These are phyloP conservation scores for Macrolepiota dolichaula DNA, from an alignment of 768 basidiomycete genomes.

Conservation along the genomic window DNA sequence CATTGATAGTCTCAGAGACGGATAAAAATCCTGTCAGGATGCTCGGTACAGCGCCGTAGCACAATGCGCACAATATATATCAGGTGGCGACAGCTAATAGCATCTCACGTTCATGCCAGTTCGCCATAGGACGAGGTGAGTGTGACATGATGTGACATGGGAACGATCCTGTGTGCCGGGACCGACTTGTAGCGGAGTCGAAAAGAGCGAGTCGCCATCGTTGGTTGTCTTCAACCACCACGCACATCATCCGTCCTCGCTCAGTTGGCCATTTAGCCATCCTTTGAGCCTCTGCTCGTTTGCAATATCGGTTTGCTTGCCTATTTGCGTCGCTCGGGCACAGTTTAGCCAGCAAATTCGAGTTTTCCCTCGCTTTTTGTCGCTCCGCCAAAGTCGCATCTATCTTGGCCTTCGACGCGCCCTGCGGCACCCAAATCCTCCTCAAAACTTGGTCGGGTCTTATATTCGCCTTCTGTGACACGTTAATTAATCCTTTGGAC, in stretches of 20 bases:
- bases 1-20: neutral
- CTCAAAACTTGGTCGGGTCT: constrained; percentile 23
- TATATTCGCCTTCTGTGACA: constrained; percentile 21
- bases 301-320: constrained; percentile 19
- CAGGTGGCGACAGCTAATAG: neutral
- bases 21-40: neutral
- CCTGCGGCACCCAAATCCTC: constrained; percentile 28
- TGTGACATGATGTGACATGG: constrained; percentile 8
- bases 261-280: constrained; percentile 24
- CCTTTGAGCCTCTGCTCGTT: constrained; percentile 21
- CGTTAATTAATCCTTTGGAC: constrained; percentile 27
- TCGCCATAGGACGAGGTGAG: neutral
- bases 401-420: constrained; percentile 23
- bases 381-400: constrained; percentile 22
- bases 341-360: constrained; percentile 19
- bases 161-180: constrained; percentile 18
- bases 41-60: neutral
- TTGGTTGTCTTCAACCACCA: constrained; percentile 49
- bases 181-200: constrained; percentile 44
- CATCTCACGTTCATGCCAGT: neutral
- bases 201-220: constrained; percentile 32
- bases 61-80: neutral
- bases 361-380: constrained; percentile 27
- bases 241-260: constrained; percentile 27
- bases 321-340: constrained; percentile 14